Evolutionary conservation across 2,329 filamentous ascomycete genomes (phyloP), one percentile per base, ranked within the genome.

Genomic region (Pseudocercospora pini-densiflorae): DNA sequence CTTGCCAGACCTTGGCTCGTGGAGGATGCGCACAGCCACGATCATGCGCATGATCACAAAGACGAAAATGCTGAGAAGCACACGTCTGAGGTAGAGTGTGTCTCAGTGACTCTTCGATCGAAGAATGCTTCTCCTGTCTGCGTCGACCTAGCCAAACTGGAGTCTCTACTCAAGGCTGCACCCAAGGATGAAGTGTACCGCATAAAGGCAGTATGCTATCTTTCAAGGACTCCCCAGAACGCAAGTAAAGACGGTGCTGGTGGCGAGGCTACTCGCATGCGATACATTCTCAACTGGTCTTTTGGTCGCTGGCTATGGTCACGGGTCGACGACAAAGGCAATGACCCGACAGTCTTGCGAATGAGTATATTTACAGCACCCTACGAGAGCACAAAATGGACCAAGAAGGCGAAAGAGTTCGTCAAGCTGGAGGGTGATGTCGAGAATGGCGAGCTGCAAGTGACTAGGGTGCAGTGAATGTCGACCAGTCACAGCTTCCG

Each of bases 251-350:
- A 77, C 12, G 71, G 74, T 6, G 68, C 73, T 1, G 69, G 71
- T 29, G 76, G 80, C 59, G 72, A 78, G 6, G 71, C 76, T 14
- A 71, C 75, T 8, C 75, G 78, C 21, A 78, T 79, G 16, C 85
- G 92, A 63, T 97, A 95, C 77, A 97, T 99, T 53, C 86, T 99
- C 66, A 99, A 99, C 78, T 99, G 95, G 95, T 95, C 95, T 0
- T 99, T 99, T 80, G 93, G 93, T 0, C 87, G 95, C 31, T 99
- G 95, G 94, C 97, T 89, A 0, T 97, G 94, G 76, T 81, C 89
- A 4, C 72, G 78, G 0, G 70, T 74, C 4, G 68, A 69, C 1
- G 76, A 70, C 1, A 70, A 70, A 10, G 66, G 64, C 6, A 19
- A 47, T 10, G 79, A 83, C 40, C 81, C 90, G 55, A 78, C 84